A percentile compares a stretch with the other conserved stretches of the same genome.
These are phyloP conservation scores for Fistulinella cinereoalba DNA, from an alignment of 1,284 basidiomycete species.

Conservation along the genomic window DNA sequence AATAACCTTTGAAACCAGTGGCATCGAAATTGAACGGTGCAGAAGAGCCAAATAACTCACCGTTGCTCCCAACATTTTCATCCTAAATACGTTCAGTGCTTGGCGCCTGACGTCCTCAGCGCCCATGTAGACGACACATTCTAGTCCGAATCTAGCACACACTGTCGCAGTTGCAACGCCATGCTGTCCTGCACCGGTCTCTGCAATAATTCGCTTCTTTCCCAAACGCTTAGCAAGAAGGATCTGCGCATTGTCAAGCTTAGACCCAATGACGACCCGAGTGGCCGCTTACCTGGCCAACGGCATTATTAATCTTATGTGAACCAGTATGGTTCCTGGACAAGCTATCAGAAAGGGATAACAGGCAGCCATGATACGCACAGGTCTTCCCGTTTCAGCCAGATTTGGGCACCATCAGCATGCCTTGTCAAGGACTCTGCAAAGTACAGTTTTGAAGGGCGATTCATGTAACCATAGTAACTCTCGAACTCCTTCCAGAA, in stretches of 20 bases:
- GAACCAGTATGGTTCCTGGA: conserved; percentile 91
- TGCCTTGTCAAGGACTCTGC: conserved; percentile 55
- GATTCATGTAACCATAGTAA: conserved; percentile 75
- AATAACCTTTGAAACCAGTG: conserved; percentile 59
- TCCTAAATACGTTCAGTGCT: conserved; percentile 96
- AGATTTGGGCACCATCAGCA: conserved; percentile 80
- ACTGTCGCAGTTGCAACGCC: conserved; percentile 98
- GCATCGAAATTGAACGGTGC: neutral
- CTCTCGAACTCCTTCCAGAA: conserved; percentile 94
- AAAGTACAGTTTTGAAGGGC: conserved; percentile 35
- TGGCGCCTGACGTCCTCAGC: conserved; percentile 97
- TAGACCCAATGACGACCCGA: neutral
- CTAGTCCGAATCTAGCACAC: conserved; percentile 93
- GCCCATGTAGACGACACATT: conserved; percentile 98
- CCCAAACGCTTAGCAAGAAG: conserved; percentile 90
- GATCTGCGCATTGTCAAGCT: conserved; percentile 50
- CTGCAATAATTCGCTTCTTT: conserved; percentile 96
- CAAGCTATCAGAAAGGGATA: conserved; percentile 3
- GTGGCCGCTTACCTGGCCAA: conserved; percentile 66
- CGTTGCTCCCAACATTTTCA: conserved; percentile 95
- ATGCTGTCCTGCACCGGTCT: conserved; percentile 98
- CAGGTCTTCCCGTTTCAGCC: conserved; percentile 98
- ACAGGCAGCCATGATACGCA: conserved; percentile 38
- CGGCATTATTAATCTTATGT: conserved; percentile 96
- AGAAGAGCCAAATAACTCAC: conserved; percentile 38